phyloP scores from a whole-genome alignment of 345 rosid genomes.

The Eucalyptus pauciflora region DNA sequence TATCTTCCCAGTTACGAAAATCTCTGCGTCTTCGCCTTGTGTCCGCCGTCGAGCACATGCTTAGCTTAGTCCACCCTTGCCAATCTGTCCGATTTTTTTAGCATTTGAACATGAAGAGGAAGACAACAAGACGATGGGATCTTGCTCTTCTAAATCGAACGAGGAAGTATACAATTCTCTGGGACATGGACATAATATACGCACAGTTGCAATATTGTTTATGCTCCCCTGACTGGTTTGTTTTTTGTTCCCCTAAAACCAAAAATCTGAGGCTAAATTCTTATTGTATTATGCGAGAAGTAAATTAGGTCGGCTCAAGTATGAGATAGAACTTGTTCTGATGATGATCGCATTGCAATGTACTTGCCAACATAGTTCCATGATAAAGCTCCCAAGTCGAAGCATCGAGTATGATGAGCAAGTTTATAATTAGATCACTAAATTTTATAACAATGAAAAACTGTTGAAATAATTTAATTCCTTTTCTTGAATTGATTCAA shows the following conservation, averaged over 20 bases:
- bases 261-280: not conserved
- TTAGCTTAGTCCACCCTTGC: not conserved
- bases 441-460: not conserved
- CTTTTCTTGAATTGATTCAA: not conserved
- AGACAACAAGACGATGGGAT: not conserved
- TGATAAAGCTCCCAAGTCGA: not conserved
- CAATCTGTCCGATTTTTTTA: not conserved
- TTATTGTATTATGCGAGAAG: not conserved
- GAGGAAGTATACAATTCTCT: not conserved
- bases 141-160: not conserved
- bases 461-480: not conserved
- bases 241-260: not conserved
- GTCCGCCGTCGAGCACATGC: not conserved
- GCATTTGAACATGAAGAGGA: not conserved
- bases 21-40: not conserved
- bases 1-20: not conserved
- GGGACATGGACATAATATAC: not conserved
- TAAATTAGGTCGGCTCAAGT: not conserved
- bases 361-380: not conserved
- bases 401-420: not conserved
- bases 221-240: not conserved
- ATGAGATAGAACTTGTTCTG: not conserved
- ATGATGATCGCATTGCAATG: not conserved
- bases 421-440: not conserved
- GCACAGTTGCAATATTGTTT: not conserved